Evolutionary conservation across 176 grass and related monocot species (phyloP).

Genomic region (Hordeum vulgare): DNA sequence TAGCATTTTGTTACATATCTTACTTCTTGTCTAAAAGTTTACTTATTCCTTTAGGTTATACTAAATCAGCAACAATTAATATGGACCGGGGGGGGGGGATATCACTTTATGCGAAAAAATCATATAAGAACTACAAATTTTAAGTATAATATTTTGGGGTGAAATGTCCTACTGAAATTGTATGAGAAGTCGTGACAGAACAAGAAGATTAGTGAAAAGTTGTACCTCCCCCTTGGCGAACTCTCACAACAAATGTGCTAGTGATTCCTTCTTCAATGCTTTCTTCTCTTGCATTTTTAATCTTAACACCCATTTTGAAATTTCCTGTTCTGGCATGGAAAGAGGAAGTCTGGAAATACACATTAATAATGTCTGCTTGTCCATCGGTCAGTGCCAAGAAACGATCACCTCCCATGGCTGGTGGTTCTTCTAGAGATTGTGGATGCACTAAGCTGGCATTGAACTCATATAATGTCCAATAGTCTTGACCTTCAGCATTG

Average conservation of each 20-base stretch:
- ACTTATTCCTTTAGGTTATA: too few relatives aligned
- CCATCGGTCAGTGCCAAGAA: background rate
- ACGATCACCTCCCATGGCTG: background rate
- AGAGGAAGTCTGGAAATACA: background rate
- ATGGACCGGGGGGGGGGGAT: too few relatives aligned
- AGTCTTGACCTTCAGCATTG: background rate
- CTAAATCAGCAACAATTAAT: too few relatives aligned
- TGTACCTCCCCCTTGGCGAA: too few relatives aligned
- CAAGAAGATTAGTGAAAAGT: background rate
- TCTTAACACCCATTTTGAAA: background rate
- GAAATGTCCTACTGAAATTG: background rate
- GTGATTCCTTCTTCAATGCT: too few relatives aligned
- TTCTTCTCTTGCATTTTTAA: background rate
- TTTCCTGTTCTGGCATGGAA: background rate
- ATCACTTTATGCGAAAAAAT: background rate
- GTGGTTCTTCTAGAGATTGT: background rate
- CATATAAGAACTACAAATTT: background rate
- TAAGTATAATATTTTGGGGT: background rate
- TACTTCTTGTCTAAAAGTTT: background rate
- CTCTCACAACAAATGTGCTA: background rate
- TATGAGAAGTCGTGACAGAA: background rate
- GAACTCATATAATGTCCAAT: background rate
- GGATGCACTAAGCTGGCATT: background rate
- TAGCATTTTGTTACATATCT: background rate
- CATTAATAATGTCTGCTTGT: background rate